Evolutionary conservation across 208 protist species (phyloP).

Genomic region (Balamuthia mandrillaris): DNA sequence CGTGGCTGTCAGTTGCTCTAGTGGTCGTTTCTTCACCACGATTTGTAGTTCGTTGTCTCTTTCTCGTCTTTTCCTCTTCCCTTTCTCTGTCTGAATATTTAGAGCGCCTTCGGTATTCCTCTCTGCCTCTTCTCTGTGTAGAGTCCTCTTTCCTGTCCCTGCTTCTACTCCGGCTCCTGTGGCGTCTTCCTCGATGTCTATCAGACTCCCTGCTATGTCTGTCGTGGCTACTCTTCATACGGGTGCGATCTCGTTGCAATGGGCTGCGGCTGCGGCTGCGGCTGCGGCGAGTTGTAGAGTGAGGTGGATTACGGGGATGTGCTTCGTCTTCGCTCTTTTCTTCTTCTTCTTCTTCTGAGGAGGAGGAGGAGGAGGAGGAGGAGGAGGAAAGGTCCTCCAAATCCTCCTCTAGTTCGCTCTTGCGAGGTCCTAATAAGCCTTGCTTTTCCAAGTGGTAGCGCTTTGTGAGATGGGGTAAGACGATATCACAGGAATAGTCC

Average conservation of each 20-base stretch:
- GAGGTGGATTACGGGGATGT: background rate
- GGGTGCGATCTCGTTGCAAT: background rate
- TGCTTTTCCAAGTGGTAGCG: slow-evolving; percentile 46
- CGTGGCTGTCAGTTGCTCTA: too few species aligned
- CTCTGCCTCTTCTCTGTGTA: too few species aligned
- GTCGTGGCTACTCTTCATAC: background rate
- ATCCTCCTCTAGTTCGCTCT: slow-evolving; percentile 44
- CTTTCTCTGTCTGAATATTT: too few species aligned
- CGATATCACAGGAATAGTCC: slow-evolving; percentile 72
- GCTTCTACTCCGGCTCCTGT: background rate
- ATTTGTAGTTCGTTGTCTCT: too few species aligned
- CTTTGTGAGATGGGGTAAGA: slow-evolving; percentile 66
- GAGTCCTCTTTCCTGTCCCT: background rate
- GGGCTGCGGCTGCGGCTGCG: background rate
- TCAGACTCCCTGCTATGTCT: background rate
- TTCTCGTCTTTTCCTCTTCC: too few species aligned
- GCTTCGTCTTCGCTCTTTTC: slow-evolving; percentile 9
- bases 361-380: background rate
- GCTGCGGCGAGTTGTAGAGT: background rate
- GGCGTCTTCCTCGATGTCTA: background rate
- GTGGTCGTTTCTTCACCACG: too few species aligned
- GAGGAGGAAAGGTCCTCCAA: slow-evolving; percentile 34
- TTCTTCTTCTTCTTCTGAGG: background rate
- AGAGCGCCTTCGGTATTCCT: too few species aligned
- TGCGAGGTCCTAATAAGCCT: slow-evolving; percentile 36